Conservation (phyloP, 805 yeast species). For the Candida nitratophila region DNA sequence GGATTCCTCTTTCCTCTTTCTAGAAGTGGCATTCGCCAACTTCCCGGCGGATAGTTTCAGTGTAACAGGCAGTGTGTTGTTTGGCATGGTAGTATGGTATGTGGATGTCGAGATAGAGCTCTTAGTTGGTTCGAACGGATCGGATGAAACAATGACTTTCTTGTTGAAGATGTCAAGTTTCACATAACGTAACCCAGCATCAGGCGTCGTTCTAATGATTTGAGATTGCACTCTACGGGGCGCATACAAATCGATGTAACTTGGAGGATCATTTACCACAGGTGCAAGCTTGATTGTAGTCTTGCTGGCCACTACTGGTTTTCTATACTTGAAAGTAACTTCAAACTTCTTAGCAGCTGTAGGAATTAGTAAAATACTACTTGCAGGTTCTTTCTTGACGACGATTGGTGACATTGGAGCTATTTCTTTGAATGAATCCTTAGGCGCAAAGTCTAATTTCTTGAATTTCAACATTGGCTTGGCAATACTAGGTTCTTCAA, state of each 20-base stretch:
- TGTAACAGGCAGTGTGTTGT: neutral
- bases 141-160: conserved; percentile 18
- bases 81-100: too few relatives aligned
- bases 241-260: neutral
- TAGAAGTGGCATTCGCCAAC: neutral
- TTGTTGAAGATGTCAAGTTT: conserved; percentile 19
- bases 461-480: conserved; percentile 13
- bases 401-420: neutral
- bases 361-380: neutral
- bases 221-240: conserved; percentile 14
- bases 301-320: neutral
- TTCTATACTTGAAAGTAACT: conserved; percentile 11
- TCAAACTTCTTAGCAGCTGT: conserved; percentile 5
- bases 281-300: too few relatives aligned
- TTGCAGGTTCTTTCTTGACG: neutral
- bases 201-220: conserved; percentile 11
- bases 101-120: too few relatives aligned
- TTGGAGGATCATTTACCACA: neutral
- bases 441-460: neutral
- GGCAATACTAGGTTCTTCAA: neutral
- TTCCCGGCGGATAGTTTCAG: neutral
- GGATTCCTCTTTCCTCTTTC: neutral
- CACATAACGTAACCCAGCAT: conserved; percentile 29
- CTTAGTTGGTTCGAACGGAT: conserved; percentile 1
- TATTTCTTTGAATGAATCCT: conserved; percentile 5